Base-by-base conservation (phyloP, 2,329 filamentous ascomycete species). In the Cytospora chrysosperma region DNA sequence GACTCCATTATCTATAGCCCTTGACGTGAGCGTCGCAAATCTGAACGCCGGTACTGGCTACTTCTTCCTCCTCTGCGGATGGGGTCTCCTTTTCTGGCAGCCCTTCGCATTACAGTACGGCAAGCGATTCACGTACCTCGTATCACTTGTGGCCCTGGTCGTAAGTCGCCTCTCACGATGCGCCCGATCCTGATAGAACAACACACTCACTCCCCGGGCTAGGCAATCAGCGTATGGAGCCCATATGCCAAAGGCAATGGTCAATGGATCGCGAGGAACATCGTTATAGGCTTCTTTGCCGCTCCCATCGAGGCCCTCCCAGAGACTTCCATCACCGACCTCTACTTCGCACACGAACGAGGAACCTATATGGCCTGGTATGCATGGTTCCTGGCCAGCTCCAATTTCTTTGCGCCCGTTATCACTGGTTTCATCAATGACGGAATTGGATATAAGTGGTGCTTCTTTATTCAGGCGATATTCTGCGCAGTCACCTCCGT, bases 51-150 rank as follows among this genome's bases (percentile, higher is more conserved):
- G 71, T 27, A 72, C 70, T 37, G 70, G 71, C n/a, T 69, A 70
- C 59, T 69, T 72, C 68, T 80, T 79, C 56, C 65, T 80, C 21
- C 67, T 80, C 13, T 75, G 76, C 2, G 78, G 78, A 26, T 81
- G 78, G 78, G 77, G 76, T 0, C 69, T 78, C 21, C 61, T 81
- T 1, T 75, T 81, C 56, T 81, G 79, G 79, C 79, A 81, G 65
- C 77, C 79, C 0, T 75, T 81, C 59, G 77, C 79, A 2, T 68
- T 79, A 66, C 75, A 78, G 51, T 80, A 77, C 69, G 79, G 78
- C 26, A 65, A 69, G 37, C 63, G 71, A 13, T 56, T 67, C 3
- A 67, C 70, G 1, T 73, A 73, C 53, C 47, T 72, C 0, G 43
- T 62, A 4, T 67, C 65, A n/a, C 64, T 67, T 1, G 32, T 68